These are phyloP conservation scores for Penicillium griseofulvum DNA, from an alignment of 2,329 filamentous ascomycete species.

Conservation along the genomic window DNA sequence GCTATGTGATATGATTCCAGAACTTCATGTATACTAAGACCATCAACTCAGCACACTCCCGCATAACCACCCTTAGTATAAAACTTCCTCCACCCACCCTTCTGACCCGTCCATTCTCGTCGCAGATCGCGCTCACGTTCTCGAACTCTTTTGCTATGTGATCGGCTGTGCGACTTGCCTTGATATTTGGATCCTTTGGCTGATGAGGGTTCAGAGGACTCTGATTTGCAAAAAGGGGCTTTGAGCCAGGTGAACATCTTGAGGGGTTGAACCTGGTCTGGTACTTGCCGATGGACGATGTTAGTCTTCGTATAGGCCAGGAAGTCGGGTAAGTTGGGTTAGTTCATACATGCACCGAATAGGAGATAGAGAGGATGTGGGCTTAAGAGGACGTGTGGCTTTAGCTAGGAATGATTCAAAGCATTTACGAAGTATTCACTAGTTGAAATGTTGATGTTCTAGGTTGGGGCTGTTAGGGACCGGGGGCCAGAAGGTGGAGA, in stretches of 20 bases:
- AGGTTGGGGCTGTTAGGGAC: not conserved
- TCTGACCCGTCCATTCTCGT: constrained; percentile 1
- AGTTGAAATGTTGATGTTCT: not conserved
- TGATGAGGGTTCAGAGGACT: not conserved
- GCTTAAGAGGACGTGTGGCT: too few species aligned
- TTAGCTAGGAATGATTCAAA: not conserved
- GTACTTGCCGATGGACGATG: too few species aligned
- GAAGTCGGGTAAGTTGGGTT: not conserved
- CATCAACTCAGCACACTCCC: not conserved
- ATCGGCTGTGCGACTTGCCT: not conserved
- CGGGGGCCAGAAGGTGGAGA: not conserved
- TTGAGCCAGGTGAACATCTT: not conserved
- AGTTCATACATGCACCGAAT: too few species aligned
- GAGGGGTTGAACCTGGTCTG: not conserved
- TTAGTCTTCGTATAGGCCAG: not conserved
- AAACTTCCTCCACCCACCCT: constrained; percentile 3
- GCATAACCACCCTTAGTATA: not conserved
- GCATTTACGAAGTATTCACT: not conserved
- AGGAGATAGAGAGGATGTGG: not conserved
- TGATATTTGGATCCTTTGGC: not conserved
- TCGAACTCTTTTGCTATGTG: constrained; percentile 3
- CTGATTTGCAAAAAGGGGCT: not conserved
- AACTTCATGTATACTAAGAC: not conserved
- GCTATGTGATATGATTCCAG: not conserved
- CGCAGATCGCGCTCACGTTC: constrained; percentile 4